Evolutionary conservation across 2,329 filamentous ascomycete species (phyloP).

Genomic region (Monosporascus sp.): DNA sequence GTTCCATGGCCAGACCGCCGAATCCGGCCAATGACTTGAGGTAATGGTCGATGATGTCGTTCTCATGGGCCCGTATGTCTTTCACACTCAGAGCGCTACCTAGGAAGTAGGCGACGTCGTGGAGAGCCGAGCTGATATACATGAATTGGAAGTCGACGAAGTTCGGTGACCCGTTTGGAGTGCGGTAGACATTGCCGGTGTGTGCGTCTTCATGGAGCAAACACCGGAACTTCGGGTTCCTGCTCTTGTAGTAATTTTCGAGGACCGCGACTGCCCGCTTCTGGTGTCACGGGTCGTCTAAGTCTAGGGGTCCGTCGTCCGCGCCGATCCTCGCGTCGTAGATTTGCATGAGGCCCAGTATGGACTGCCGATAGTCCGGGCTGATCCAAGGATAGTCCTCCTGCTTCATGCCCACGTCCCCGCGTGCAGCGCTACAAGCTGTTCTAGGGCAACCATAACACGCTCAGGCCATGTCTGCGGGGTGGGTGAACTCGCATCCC

Average conservation of each 20-base stretch:
- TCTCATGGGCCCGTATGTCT: conserved; percentile 29
- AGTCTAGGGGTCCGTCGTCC: conserved; percentile 21
- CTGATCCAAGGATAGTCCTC: conserved; percentile 26
- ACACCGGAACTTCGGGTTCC: conserved; percentile 28
- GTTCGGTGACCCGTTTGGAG: conserved; percentile 18
- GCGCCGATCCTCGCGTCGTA: conserved; percentile 18
- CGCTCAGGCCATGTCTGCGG: conserved; percentile 15
- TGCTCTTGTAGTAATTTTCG: conserved; percentile 25
- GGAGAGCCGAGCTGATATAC: conserved; percentile 30
- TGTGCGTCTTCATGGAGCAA: conserved; percentile 32
- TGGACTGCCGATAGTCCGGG: conserved; percentile 23
- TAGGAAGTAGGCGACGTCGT: conserved; percentile 32
- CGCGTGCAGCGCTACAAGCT: conserved; percentile 30
- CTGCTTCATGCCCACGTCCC: conserved; percentile 20
- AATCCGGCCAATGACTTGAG: conserved; percentile 18
- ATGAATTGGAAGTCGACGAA: conserved; percentile 34
- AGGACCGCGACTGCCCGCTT: conserved; percentile 23
- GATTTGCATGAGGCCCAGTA: conserved; percentile 20
- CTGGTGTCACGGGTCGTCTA: conserved; percentile 21
- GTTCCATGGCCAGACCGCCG: conserved; percentile 19
- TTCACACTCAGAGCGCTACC: conserved; percentile 26
- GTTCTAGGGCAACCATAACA: conserved; percentile 24
- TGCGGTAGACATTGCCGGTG: conserved; percentile 29
- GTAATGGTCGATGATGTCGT: conserved; percentile 29
- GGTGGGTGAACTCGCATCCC: conserved; percentile 18